Evolutionary conservation across 2,329 filamentous ascomycete genomes (phyloP), one percentile per base, ranked within the genome.

Genomic region (Diaporthe vaccinii): DNA sequence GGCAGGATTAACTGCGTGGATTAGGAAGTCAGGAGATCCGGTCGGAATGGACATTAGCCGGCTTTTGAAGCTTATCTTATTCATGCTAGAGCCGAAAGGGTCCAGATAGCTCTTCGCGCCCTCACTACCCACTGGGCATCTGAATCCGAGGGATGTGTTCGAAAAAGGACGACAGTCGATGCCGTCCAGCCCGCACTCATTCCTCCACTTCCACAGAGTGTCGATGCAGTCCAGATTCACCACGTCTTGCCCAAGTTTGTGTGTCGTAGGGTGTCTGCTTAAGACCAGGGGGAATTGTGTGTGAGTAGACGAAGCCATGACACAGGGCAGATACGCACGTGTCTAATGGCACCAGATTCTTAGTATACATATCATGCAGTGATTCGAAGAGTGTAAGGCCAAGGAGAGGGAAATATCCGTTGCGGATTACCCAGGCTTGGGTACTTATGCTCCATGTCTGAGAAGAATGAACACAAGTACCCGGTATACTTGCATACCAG

Each of bases 101-200:
- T 36, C 7, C 34, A 36, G 34, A 8, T 36, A 6, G 5, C 34
- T 39, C 69, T 85, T 82, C 4, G 84, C 82, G 49, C 85, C 85
- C 69, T 86, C 86, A 79, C 91, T 92, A 76, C 89, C 88, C 12
- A 89, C 90, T 2, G 91, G 90, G 78, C 91, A 93, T 70, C 90
- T 85, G 78, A 93, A 92, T 1, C 89, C 83, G 76, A 91, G 85
- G 0, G 86, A 85, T 31, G 81, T 83, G 77, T 91, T 91, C n/a
- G 85, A 84, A 77, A 92, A 92, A 0, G 91, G 91, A 14, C 89
- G 86, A 79, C 91, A 93, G 31, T 86, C 82, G 75, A 89, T 86
- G 4, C 91, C 91, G 77, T 92, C 88, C 20, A 92, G 77, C 1
- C 90, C 90, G 79, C 91, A 93, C 51, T 84, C 84, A 79, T 91